Conservation (phyloP, 1,284 basidiomycete species). For the Anthracocystis panici-leucophaei region DNA sequence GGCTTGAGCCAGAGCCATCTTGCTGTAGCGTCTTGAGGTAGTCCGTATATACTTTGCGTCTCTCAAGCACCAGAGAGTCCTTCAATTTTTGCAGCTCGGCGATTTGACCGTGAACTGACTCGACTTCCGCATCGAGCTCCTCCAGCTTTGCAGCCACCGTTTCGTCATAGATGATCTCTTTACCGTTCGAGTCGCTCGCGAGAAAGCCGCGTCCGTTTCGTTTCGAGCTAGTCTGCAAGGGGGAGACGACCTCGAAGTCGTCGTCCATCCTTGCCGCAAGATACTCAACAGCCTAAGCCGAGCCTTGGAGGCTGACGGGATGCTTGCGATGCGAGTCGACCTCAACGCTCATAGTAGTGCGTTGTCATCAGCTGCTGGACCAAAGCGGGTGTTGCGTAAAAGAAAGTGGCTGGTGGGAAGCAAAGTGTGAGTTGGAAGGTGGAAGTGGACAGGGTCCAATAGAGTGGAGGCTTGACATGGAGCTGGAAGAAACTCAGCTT, state of each 20-base stretch:
- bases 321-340: too few species aligned
- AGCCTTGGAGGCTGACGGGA: neutral
- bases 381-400: conserved; percentile 1
- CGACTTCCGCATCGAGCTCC: conserved; percentile 43
- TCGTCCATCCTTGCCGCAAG: conserved; percentile 8
- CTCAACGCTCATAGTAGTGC: neutral
- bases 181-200: neutral
- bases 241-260: conserved; percentile 24
- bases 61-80: conserved; percentile 24
- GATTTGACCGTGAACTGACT: conserved; percentile 42
- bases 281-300: neutral
- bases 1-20: conserved; percentile 2
- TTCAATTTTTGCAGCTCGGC: conserved; percentile 34
- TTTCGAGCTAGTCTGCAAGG: neutral
- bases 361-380: neutral
- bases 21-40: conserved; percentile 29
- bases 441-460: conserved; percentile 12
- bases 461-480: neutral
- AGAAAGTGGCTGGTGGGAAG: neutral
- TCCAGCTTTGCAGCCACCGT: conserved; percentile 31
- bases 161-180: conserved; percentile 43
- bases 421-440: neutral
- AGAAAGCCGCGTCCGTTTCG: neutral
- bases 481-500: conserved; percentile 3
- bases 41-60: conserved; percentile 19